Evolutionary conservation across 495 filamentous ascomycete genomes (phyloP), one percentile per base, ranked within the genome.

Genomic region (Pyrenopolyporus hunteri): DNA sequence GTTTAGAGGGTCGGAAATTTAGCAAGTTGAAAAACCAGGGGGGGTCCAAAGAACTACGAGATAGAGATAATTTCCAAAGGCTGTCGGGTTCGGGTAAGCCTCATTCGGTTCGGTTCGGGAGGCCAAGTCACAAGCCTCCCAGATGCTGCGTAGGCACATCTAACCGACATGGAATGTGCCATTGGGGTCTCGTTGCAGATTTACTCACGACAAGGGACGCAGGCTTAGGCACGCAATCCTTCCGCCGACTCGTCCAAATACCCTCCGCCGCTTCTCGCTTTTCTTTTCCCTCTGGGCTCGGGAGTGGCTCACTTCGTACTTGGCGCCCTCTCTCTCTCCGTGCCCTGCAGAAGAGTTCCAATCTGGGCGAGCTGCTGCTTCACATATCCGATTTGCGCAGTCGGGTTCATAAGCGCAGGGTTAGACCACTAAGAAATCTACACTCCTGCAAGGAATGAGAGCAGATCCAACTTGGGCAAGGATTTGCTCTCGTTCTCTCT

Each of bases 401-500:
- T 52, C 45, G 29, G 45, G 43, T 16, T 59, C 29, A 55, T 64
- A 50, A 19, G 46, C 35, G 39, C 54, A 64, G 28, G 54, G 52
- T 48, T 28, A 50, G 9, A 56, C 14, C 48, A 48, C 35, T 57
- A 46, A n/a, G n/a, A n/a, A n/a, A n/a, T n/a, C n/a, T n/a, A n/a
- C n/a, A n/a, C n/a, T n/a, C n/a, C n/a, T n/a, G n/a, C 48, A 55
- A 48, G 60, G 60, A 58, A 64, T 58, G 23, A 36, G 31, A 25
- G 29, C 26, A 47, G 35, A 17, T 3, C 62, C 40, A 3, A 23
- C 33, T 61, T 57, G 19, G 57, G 57, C 4, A 56, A 66, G 11
- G 57, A 60, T 63, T 44, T 6, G 20, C 58, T 29, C n/a, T n/a
- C n/a, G n/a, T n/a, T n/a, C n/a, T n/a, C n/a, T n/a, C 13, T 46